A percentile compares a stretch with the other conserved stretches of the same genome.
Evolutionary conservation across 2,329 filamentous ascomycete genomes (phyloP).

Genomic region (Aspergillus proliferans): DNA sequence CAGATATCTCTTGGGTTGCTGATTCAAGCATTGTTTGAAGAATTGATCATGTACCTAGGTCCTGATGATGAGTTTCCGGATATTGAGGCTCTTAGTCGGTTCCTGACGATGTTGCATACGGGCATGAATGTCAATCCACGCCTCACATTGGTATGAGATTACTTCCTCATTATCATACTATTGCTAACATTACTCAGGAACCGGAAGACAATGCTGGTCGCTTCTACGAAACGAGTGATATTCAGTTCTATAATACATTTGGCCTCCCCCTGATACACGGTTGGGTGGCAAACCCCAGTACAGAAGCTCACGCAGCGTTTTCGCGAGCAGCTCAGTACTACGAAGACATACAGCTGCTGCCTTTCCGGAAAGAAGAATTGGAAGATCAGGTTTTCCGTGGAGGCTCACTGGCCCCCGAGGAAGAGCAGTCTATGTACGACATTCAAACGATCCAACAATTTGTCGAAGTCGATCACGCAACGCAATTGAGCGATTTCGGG

Average conservation of each 20-base stretch:
- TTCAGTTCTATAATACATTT: constrained; percentile 87
- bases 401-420: constrained; percentile 58
- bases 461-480: constrained; percentile 64
- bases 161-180: constrained; percentile 21
- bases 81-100: constrained; percentile 78
- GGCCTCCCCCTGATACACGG: constrained; percentile 84
- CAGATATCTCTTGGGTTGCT: constrained; percentile 81
- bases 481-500: constrained; percentile 78
- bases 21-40: constrained; percentile 85
- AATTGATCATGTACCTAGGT: constrained; percentile 73
- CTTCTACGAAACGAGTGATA: constrained; percentile 82
- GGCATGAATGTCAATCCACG: constrained; percentile 98
- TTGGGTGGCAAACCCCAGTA: constrained; percentile 68
- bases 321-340: constrained; percentile 72
- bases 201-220: constrained; percentile 52
- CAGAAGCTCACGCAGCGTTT: constrained; percentile 64
- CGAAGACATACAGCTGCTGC: constrained; percentile 82
- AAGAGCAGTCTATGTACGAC: constrained; percentile 76
- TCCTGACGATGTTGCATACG: constrained; percentile 81
- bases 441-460: constrained; percentile 80
- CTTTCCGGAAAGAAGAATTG: constrained; percentile 83
- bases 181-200: constrained; percentile 31
- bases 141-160: constrained; percentile 56
- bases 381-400: constrained; percentile 66
- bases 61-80: constrained; percentile 70